Base-by-base conservation (phyloP, 2,329 filamentous ascomycete species). In the Talaromyces pinophilus region DNA sequence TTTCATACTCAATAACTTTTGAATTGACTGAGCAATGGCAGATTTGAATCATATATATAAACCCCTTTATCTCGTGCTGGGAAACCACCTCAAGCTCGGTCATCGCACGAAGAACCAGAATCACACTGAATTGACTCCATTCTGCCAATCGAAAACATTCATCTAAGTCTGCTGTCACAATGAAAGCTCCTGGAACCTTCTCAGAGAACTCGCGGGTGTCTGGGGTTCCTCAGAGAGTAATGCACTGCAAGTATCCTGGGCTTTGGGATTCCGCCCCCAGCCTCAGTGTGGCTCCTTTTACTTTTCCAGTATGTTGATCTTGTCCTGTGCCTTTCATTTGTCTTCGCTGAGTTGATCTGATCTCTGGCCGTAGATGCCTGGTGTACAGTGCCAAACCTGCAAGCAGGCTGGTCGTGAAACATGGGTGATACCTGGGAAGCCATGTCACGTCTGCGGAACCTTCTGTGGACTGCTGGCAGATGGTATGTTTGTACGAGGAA, bases 381-480 rank as follows among this genome's bases (percentile, higher is more conserved):
- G 66, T 10, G 57, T 65, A 22, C 55, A 48, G 38, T 67, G 66
- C 42, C 46, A 30, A 46, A 48, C 25, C 3, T 67, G 66, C 22
- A 40, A 50, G n/a, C 48, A 50, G n/a, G 28, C 61, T 46, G 66
- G 66, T 15, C 35, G 44, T 13, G 66, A 67, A n/a, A 67, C 66
- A 50, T 67, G 66, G 66, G 66, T 67, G 13, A 67, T 67, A 48
- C 66, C 62, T 28, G 66, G 66, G 7, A 64, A 67, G 42, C 42
- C 57, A 19, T 67, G 66, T 22, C 66, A 67, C 35, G 35, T 67
- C 35, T 67, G 66, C 48, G 66, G 66, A 6, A 65, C 66, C 17
- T n/a, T 59, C 28, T 67, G 65, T 28, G 10, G 22, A 52, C 28
- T 57, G 11, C 25, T 59, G 46, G 30, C 33, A 44, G 33, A 54